Percentiles rank a stretch among this genome's conserved stretches.
phyloP scores from a whole-genome alignment of 768 basidiomycete species.

The Naganishia antarctica region DNA sequence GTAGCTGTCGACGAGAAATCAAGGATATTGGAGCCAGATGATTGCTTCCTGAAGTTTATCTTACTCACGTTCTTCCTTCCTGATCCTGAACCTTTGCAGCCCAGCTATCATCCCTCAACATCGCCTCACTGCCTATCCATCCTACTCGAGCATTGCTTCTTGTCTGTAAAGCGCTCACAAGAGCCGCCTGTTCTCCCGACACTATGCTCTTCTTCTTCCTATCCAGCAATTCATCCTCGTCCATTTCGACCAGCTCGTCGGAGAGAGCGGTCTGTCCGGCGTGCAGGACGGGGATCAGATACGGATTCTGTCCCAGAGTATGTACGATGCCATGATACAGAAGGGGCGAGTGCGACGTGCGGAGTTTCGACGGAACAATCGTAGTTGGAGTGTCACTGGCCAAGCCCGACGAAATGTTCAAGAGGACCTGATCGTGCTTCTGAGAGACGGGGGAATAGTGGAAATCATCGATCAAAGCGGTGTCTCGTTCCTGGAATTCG shows the following conservation, averaged over 20 bases:
- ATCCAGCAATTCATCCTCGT: slow-evolving; percentile 59
- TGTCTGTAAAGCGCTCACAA: slow-evolving; percentile 88
- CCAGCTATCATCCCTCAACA: slow-evolving; percentile 73
- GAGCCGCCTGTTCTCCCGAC: slow-evolving; percentile 69
- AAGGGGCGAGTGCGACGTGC: slow-evolving; percentile 33
- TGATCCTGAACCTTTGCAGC: slow-evolving; percentile 55
- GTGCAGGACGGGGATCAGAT: slow-evolving; percentile 72
- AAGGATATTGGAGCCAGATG: not conserved
- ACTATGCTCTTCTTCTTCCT: slow-evolving; percentile 58
- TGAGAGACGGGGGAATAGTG: slow-evolving; percentile 61
- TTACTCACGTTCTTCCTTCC: slow-evolving; percentile 53
- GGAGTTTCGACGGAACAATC: slow-evolving; percentile 31
- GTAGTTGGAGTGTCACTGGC: slow-evolving; percentile 54
- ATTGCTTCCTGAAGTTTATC: not conserved
- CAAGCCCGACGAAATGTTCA: slow-evolving; percentile 63
- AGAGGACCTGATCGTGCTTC: slow-evolving; percentile 62
- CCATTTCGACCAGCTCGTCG: slow-evolving; percentile 53
- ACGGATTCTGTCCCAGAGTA: slow-evolving; percentile 53
- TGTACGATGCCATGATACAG: slow-evolving; percentile 34
- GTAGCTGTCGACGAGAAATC: not conserved
- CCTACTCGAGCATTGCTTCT: slow-evolving; percentile 67
- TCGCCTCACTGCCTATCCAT: slow-evolving; percentile 73
- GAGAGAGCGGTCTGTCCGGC: slow-evolving; percentile 56
- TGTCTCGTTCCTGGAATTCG: slow-evolving; percentile 76
- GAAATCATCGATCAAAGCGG: slow-evolving; percentile 80